Evolutionary conservation across 305 asterid species (phyloP).

Genomic region (Fraxinus paxiana): DNA sequence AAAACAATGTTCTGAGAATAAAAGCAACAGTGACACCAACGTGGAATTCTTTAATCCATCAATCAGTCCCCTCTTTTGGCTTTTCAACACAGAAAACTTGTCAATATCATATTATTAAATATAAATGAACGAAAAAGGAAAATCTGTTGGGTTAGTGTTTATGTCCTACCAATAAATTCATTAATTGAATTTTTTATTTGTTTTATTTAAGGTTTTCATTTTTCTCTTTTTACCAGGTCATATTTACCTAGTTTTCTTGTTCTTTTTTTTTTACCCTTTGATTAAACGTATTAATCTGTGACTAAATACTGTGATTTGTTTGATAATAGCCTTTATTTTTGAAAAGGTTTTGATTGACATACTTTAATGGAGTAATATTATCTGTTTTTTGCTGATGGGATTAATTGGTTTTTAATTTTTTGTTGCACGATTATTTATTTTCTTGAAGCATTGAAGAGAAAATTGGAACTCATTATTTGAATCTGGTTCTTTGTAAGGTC

Average conservation of each 20-base stretch:
- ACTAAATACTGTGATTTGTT: constrained; percentile 24
- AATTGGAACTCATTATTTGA: constrained; percentile 9
- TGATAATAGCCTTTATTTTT: constrained; percentile 19
- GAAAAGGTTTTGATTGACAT: constrained; percentile 12
- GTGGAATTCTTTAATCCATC: constrained; percentile 32
- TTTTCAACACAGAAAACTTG: constrained; percentile 18
- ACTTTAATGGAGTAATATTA: not conserved
- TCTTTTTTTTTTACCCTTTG: constrained; percentile 12
- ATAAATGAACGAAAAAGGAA: constrained; percentile 10
- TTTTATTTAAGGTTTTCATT: constrained; percentile 19
- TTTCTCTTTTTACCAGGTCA: constrained; percentile 27
- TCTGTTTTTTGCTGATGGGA: constrained; percentile 15
- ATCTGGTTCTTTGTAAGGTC: constrained; percentile 10
- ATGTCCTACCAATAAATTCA: constrained; percentile 19
- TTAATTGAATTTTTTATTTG: not conserved
- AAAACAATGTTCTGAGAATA: not conserved
- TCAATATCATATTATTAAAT: constrained; percentile 25
- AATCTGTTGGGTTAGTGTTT: constrained; percentile 14
- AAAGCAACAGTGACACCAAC: constrained; percentile 17
- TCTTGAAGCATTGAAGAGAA: constrained; percentile 24
- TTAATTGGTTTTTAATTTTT: constrained; percentile 1
- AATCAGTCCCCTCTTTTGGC: constrained; percentile 1
- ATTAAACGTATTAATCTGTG: constrained; percentile 17
- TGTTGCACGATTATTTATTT: not conserved
- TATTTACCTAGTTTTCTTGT: constrained; percentile 19